Evolutionary conservation across 2,329 filamentous ascomycete genomes (phyloP).

Genomic region (Fusarium sp.): DNA sequence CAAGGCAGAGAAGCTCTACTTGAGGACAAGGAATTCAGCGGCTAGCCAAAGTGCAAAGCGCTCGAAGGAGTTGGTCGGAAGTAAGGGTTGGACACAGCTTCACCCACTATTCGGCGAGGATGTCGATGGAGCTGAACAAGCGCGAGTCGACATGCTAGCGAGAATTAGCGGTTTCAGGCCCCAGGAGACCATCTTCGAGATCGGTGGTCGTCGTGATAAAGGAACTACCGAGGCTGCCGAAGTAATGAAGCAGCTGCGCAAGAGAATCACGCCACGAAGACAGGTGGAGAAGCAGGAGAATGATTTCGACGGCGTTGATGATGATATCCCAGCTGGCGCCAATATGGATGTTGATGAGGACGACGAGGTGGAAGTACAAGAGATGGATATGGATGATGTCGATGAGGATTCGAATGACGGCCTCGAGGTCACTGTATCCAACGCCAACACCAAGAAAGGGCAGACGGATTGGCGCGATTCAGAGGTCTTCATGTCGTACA

Average conservation of each 20-base stretch:
- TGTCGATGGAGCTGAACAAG: conserved; percentile 73
- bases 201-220: conserved; percentile 81
- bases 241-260: conserved; percentile 79
- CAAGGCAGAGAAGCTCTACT: conserved; percentile 94
- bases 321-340: conserved; percentile 50
- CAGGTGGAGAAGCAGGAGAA: conserved; percentile 57
- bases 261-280: conserved; percentile 73
- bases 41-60: conserved; percentile 91
- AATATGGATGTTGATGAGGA: conserved; percentile 51
- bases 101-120: conserved; percentile 85
- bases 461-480: conserved; percentile 80
- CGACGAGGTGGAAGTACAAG: conserved; percentile 49
- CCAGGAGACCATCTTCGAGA: conserved; percentile 95
- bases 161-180: conserved; percentile 90
- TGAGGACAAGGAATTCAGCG: conserved; percentile 89
- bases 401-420: conserved; percentile 72
- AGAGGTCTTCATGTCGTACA: conserved; percentile 97
- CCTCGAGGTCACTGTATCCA: conserved; percentile 77
- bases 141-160: conserved; percentile 87
- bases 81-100: conserved; percentile 77
- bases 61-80: conserved; percentile 79
- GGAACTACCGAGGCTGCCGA: conserved; percentile 75
- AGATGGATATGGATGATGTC: conserved; percentile 56
- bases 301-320: conserved; percentile 50
- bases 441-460: conserved; percentile 65